Evolutionary conservation across 768 basidiomycete species (phyloP).

Genomic region (Cubamyces sp.): DNA sequence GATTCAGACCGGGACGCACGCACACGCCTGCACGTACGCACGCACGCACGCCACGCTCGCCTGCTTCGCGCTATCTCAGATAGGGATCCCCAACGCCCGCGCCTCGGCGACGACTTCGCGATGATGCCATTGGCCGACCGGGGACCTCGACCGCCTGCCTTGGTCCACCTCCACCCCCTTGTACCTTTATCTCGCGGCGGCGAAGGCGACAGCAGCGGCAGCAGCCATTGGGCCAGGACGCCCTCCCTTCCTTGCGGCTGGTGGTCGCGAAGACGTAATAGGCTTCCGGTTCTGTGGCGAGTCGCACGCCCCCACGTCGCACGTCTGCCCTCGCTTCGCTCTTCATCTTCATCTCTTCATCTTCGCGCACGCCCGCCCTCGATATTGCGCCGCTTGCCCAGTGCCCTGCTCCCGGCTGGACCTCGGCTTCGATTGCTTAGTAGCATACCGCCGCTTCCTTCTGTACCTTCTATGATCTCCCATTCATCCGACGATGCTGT

Average conservation of each 20-base stretch:
- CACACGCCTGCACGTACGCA: too few species aligned
- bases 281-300: background rate
- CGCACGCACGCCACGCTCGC: background rate
- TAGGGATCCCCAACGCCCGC: background rate
- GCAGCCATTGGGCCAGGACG: too few species aligned
- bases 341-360: too few species aligned
- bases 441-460: slow-evolving; percentile 11
- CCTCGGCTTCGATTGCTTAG: slow-evolving; percentile 15
- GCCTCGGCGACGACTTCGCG: background rate
- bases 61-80: background rate
- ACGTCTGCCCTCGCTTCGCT: too few species aligned
- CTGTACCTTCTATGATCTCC: slow-evolving; percentile 15
- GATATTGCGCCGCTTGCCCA: too few species aligned
- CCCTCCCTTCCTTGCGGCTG: too few species aligned
- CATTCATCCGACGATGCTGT: slow-evolving; percentile 15
- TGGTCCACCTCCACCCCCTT: background rate
- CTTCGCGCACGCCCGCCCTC: too few species aligned
- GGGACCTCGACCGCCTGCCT: background rate
- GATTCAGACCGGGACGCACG: too few species aligned
- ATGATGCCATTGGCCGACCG: background rate
- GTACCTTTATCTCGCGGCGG: too few species aligned
- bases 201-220: too few species aligned
- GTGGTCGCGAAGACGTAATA: background rate
- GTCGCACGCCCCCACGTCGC: background rate
- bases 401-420: slow-evolving; percentile 3